Evolutionary conservation across 495 filamentous ascomycete species (phyloP).

Genomic region (Penicillium arizonense): DNA sequence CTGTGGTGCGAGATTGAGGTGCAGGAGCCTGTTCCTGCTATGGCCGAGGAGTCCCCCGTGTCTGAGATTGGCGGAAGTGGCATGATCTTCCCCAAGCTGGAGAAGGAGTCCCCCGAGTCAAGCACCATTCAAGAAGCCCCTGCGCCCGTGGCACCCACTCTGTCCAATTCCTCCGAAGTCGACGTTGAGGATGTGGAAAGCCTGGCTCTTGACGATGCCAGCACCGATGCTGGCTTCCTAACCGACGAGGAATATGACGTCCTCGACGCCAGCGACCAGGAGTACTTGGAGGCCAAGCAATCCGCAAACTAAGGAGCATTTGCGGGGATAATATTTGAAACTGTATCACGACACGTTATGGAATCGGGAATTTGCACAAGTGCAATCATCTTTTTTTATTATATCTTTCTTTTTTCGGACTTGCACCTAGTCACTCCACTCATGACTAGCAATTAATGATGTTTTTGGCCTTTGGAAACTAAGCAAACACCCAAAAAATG

Average conservation of each 20-base stretch:
- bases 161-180: conserved; percentile 44
- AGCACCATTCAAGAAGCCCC: conserved; percentile 66
- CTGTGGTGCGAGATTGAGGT: conserved; percentile 94
- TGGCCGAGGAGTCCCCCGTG: conserved; percentile 18
- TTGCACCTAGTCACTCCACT: conserved; percentile 9
- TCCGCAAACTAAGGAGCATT: conserved; percentile 18
- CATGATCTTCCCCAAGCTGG: conserved; percentile 97
- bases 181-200: conserved; percentile 70
- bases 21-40: conserved; percentile 25
- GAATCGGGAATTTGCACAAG: conserved; percentile 22
- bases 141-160: conserved; percentile 29
- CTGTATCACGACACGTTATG: conserved; percentile 15
- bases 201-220: conserved; percentile 60
- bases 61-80: conserved; percentile 48
- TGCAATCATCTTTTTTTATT: conserved; percentile 5
- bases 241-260: conserved; percentile 99
- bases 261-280: conserved; percentile 92
- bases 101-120: conserved; percentile 84
- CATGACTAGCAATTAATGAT: conserved; percentile 6
- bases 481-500: conserved; percentile 5
- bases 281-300: conserved; percentile 56
- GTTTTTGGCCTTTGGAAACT: conserved; percentile 12
- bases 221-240: conserved; percentile 66
- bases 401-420: conserved; percentile 19
- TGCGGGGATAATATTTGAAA: neutral